A percentile compares a stretch with the other conserved stretches of the same genome.
phyloP scores from a whole-genome alignment of 768 basidiomycete species.

The Boletus vinaceobasis region DNA sequence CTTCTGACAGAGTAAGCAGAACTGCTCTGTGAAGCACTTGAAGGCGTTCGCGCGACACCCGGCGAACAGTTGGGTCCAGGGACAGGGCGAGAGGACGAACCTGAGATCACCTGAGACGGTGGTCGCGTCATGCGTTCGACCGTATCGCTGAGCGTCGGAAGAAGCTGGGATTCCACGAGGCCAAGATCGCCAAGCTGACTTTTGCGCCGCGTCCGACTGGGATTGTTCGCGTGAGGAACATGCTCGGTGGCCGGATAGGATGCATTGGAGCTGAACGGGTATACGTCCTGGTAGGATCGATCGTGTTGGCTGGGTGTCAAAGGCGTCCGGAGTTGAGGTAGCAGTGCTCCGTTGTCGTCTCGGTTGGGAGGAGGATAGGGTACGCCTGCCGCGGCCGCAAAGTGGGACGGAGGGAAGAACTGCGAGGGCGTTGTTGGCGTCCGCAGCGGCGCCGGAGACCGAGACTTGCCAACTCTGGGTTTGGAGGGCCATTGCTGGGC shows the following conservation, averaged over 20 bases:
- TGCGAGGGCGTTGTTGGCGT: conserved; percentile 31
- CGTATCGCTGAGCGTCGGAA: conserved; percentile 71
- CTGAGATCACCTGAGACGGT: conserved; percentile 32
- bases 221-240: not conserved
- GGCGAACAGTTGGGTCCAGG: conserved; percentile 1
- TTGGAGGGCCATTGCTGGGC: conserved; percentile 12
- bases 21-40: conserved; percentile 18
- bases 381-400: conserved; percentile 49
- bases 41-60: conserved; percentile 13
- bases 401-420: conserved; percentile 55
- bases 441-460: conserved; percentile 38
- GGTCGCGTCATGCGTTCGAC: conserved; percentile 69
- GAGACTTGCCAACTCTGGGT: conserved; percentile 37
- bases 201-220: conserved; percentile 21
- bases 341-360: not conserved
- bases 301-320: conserved; percentile 4
- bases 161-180: conserved; percentile 57
- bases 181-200: conserved; percentile 53
- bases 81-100: conserved; percentile 4
- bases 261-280: conserved; percentile 18
- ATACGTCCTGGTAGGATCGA: not conserved
- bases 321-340: not conserved
- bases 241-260: conserved; percentile 4
- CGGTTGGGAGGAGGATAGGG: conserved; percentile 15
- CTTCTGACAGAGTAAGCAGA: conserved; percentile 10